Conservation (phyloP, 192 early-diverging fungal species). For the Entophlyctis luteolus region DNA sequence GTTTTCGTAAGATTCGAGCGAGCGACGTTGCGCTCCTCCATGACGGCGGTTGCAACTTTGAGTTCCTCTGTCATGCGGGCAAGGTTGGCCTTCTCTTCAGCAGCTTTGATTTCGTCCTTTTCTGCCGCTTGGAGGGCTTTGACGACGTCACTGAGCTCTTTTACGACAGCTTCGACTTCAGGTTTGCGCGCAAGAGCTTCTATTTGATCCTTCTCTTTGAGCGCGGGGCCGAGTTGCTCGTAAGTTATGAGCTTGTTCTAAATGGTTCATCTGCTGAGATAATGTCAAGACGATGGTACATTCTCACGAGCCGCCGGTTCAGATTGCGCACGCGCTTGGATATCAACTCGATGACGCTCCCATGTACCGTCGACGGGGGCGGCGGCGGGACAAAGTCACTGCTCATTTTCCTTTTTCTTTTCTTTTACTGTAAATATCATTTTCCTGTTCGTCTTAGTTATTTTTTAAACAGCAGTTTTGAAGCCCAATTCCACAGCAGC, state of each 20-base stretch:
- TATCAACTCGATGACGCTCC: constrained; percentile 3
- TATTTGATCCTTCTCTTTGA: constrained; percentile 50
- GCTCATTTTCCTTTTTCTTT: background rate
- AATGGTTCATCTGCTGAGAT: background rate
- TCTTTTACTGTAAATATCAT: background rate
- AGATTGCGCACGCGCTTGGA: constrained; percentile 36
- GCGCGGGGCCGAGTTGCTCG: constrained; percentile 25
- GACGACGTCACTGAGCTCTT: constrained; percentile 48
- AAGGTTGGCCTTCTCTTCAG: background rate
- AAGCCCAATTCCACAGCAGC: too few relatives aligned
- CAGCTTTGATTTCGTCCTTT: constrained; percentile 24
- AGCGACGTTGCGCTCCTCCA: background rate
- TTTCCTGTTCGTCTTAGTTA: background rate
- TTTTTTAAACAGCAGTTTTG: background rate
- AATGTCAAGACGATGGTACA: background rate
- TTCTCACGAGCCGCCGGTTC: constrained; percentile 34
- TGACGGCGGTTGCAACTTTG: constrained; percentile 10
- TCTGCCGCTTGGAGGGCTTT: constrained; percentile 33
- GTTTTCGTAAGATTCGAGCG: background rate
- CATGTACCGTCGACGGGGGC: background rate
- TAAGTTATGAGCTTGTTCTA: constrained; percentile 48
- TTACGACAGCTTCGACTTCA: constrained; percentile 35
- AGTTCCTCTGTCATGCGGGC: constrained; percentile 9
- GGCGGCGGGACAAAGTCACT: background rate
- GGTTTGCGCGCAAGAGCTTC: constrained; percentile 39